Evolutionary conservation across 768 basidiomycete species (phyloP).

Genomic region (Paxillus involutus): DNA sequence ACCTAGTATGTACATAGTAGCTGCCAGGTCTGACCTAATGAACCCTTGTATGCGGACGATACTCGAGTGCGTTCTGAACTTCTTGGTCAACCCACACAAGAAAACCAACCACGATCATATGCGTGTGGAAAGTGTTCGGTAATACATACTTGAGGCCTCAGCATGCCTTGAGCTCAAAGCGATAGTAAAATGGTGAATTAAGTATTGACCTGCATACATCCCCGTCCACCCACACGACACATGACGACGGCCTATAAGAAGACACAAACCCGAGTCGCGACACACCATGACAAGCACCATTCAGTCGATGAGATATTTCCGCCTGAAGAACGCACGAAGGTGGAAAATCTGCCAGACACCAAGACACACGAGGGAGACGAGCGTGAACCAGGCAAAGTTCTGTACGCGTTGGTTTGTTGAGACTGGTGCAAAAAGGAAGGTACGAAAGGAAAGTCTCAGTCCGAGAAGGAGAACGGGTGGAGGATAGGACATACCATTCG

Average conservation of each 20-base stretch:
- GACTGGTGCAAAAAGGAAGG: slow-evolving; percentile 43
- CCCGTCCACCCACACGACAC: too few relatives aligned
- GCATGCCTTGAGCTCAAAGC: too few relatives aligned
- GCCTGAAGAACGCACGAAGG: slow-evolving; percentile 92
- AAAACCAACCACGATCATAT: too few relatives aligned
- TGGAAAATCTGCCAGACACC: slow-evolving; percentile 97
- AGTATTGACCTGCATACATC: too few relatives aligned
- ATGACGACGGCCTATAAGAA: background rate
- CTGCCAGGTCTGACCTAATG: too few relatives aligned
- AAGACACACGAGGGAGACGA: slow-evolving; percentile 71
- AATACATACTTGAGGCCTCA: too few relatives aligned
- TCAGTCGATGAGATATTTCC: slow-evolving; percentile 90
- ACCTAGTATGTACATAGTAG: too few relatives aligned
- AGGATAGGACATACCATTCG: slow-evolving; percentile 69
- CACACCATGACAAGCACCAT: slow-evolving; percentile 8
- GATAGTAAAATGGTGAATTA: too few relatives aligned
- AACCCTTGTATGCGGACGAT: too few relatives aligned
- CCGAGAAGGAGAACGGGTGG: background rate
- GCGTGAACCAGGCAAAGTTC: slow-evolving; percentile 89
- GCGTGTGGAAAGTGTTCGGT: too few relatives aligned
- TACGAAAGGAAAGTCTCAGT: background rate
- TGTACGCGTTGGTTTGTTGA: slow-evolving; percentile 92
- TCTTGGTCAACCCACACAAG: too few relatives aligned
- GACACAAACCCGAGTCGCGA: slow-evolving; percentile 2
- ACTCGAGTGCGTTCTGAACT: too few relatives aligned